Evolutionary conservation across 805 yeast genomes (phyloP).

Genomic region (Cyberlindnera veronae): DNA sequence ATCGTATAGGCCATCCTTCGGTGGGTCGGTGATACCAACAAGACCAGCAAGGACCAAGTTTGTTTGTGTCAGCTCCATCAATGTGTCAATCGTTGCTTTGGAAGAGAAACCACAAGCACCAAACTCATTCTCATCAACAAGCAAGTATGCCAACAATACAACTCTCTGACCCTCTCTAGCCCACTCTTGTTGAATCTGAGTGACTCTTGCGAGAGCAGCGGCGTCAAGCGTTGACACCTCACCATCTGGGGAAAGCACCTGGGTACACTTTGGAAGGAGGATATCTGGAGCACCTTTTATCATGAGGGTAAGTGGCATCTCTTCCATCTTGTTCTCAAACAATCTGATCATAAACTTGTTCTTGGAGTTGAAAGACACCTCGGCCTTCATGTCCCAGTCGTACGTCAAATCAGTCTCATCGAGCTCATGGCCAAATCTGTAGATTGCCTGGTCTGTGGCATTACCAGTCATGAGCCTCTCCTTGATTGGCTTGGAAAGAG

Average conservation of each 20-base stretch:
- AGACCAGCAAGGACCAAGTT: slow-evolving; percentile 35
- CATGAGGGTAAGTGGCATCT: slow-evolving; percentile 13
- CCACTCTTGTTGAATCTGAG: slow-evolving; percentile 33
- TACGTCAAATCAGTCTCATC: slow-evolving; percentile 12
- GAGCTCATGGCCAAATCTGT: slow-evolving; percentile 32
- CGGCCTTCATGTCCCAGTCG: slow-evolving; percentile 28
- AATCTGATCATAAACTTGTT: slow-evolving; percentile 41
- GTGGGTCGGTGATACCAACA: slow-evolving; percentile 43
- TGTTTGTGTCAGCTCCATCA: slow-evolving; percentile 11
- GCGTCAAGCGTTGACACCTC: slow-evolving; percentile 13
- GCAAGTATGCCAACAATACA: slow-evolving; percentile 34
- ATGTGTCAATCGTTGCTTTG: slow-evolving; percentile 13
- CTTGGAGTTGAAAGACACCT: slow-evolving; percentile 43
- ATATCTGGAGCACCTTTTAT: slow-evolving; percentile 49
- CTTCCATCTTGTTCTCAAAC: slow-evolving; percentile 13
- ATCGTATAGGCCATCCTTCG: slow-evolving; percentile 34
- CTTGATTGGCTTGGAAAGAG: slow-evolving; percentile 12
- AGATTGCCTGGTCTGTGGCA: slow-evolving; percentile 47
- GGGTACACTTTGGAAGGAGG: slow-evolving; percentile 32
- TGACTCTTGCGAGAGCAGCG: slow-evolving; percentile 15
- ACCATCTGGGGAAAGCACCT: slow-evolving; percentile 15
- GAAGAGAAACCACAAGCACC: slow-evolving; percentile 7
- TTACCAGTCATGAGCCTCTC: slow-evolving; percentile 37
- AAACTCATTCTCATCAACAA: slow-evolving; percentile 17
- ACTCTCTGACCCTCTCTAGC: slow-evolving; percentile 39